Percentiles rank a stretch among this genome's conserved stretches.
Conservation (phyloP, 768 basidiomycete species). For the Boletus pseudopeckii region DNA sequence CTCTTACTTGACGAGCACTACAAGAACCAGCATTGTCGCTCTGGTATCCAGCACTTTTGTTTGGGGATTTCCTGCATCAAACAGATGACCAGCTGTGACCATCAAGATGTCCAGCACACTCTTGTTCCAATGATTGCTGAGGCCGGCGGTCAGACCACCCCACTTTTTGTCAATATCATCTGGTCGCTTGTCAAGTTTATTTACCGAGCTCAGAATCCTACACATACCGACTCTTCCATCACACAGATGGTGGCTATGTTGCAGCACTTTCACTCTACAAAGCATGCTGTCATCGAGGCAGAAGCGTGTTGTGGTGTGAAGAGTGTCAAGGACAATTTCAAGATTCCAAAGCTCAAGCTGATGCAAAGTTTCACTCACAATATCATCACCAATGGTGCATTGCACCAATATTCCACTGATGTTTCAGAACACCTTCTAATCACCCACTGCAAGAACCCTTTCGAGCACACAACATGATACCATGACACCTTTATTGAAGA, state of each 20-base stretch:
- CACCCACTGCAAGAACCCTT: no score
- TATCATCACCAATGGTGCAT: neutral
- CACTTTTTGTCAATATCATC: neutral
- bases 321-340: neutral
- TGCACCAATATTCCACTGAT: conserved; percentile 26
- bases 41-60: conserved; percentile 34
- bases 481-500: no score
- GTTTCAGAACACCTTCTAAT: neutral
- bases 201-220: conserved; percentile 17
- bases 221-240: conserved; percentile 15
- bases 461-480: no score
- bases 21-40: neutral
- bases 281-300: conserved; percentile 11
- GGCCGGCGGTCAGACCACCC: no score
- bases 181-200: conserved; percentile 26
- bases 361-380: conserved; percentile 5
- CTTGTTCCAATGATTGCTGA: no score
- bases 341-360: conserved; percentile 1
- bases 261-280: conserved; percentile 10
- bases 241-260: conserved; percentile 1
- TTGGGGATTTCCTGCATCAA: conserved; percentile 36
- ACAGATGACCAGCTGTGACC: conserved; percentile 41
- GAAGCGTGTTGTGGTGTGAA: conserved; percentile 2
- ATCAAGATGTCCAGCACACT: conserved; percentile 36
- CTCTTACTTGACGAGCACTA: neutral